Evolutionary conservation across 371 early-diverging fungal species (phyloP), one percentile per base, ranked within the genome.

Genomic region (Sporodiniella umbellata): DNA sequence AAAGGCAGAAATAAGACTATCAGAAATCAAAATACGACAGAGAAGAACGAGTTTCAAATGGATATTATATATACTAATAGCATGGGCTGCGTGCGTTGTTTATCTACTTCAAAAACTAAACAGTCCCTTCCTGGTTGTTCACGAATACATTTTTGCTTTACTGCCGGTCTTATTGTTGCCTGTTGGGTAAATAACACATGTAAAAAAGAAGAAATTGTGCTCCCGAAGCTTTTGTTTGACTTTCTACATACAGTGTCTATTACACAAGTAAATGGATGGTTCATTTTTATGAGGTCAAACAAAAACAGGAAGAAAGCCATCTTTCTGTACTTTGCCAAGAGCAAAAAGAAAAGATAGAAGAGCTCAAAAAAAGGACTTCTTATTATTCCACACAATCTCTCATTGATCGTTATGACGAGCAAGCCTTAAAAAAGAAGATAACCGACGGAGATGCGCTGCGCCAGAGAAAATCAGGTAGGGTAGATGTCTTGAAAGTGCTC

Each of bases 341-440:
- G 52, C 83, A 86, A 60, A 79, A 78, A 31, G 68, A 73, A 48
- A 83, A 87, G 66, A 66, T 96, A n/a, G 92, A 94, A 33, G 91
- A 92, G 56, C 62, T 93, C 50, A 96, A 96, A 65, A 90, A 88
- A 48, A 93, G 90, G 57, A 89, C 89, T 0, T 80, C 86, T 3
- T 96, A 88, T 63, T 90, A 93, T 54, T 74, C 85, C 17, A 96
- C 96, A 15, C 90, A 93, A 60, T 89, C 79, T 14, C 72, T 99
- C 31, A 67, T 99, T 25, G 96, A 99, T 62, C 80, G 90, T 38
- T 97, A 92, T 68, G 94, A 93, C 40, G 53, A 63, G 23, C 60
- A 21, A 17, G 24, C 49, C 15, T 5, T 26, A n/a, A 53, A 53
- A 12, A 66, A 66, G 47, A 66, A 66, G 31, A 44, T n/a, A n/a